Evolutionary conservation across 2,329 filamentous ascomycete species (phyloP), one percentile per base, ranked within the genome.

Genomic region (Fusarium secorum): DNA sequence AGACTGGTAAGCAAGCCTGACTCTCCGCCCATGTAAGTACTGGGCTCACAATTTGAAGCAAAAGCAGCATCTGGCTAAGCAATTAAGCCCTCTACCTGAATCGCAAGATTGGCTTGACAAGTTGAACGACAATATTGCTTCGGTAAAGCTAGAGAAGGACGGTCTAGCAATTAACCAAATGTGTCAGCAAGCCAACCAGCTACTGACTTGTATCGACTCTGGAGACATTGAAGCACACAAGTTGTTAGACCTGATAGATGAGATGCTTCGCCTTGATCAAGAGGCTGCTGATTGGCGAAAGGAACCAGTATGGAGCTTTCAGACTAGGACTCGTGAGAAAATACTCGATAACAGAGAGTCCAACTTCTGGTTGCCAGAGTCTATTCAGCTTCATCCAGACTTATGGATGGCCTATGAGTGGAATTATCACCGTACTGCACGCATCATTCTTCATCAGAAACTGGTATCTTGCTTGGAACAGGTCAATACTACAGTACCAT

Each of bases 391-490:
- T 5, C 81, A 82, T 57, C 62, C 72, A 7, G 81, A 82, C 67
- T 55, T 82, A 1, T 82, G 81, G 81, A 81, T 80, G 62, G 77
- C 79, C 8, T 83, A 83, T 44, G 81, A 83, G 62, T 82, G 80
- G 79, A 81, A 82, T 49, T 83, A 83, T 51, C 79, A 82, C 48
- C 75, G 80, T 5, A 77, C 80, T 32, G 80, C 79, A 9, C 75
- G 80, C 7, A 80, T 82, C 28, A 75, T 81, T n/a, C 72, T 82
- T 9, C 76, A 79, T 20, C 75, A 80, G 53, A 79, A 81, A 24
- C 61, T 82, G 1, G 54, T 81, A 5, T 64, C 75, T 38, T 82
- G 78, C 45, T 38, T 79, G 18, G 60, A 73, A 11, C 70, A 60
- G 15, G 51, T 45, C 7, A 33, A 33, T 9, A 20, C 7, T 36